A percentile compares a stretch with the other conserved stretches of the same genome.
Evolutionary conservation across 2,329 filamentous ascomycete genomes (phyloP).

Genomic region (Colletotrichum sp.): DNA sequence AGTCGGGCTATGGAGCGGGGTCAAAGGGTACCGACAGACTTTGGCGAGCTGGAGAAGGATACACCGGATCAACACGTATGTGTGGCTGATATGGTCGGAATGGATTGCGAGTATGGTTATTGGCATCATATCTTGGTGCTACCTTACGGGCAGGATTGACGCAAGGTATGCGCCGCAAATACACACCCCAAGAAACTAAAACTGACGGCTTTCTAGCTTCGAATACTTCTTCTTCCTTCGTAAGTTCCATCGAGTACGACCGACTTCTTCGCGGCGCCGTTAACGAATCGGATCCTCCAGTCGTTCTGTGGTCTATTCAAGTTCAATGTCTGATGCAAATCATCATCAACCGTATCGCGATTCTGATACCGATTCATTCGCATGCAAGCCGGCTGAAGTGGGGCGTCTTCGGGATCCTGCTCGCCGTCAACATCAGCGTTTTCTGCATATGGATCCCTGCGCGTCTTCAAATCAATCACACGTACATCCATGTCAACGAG

Average conservation of each 20-base stretch:
- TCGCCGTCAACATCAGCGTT: conserved; percentile 52
- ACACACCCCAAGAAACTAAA: accelerated
- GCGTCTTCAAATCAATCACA: conserved; percentile 42
- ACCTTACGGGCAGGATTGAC: conserved; percentile 34
- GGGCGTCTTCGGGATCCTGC: conserved; percentile 44
- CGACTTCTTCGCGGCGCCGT: no score
- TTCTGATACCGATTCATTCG: conserved; percentile 44
- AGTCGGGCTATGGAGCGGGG: conserved; percentile 36
- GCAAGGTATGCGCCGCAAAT: conserved; percentile 26
- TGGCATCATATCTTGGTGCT: conserved; percentile 39
- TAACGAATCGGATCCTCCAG: neutral
- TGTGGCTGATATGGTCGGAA: conserved; percentile 46
- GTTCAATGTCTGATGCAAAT: conserved; percentile 52
- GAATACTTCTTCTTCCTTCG: conserved; percentile 17
- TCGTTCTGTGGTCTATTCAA: conserved; percentile 30
- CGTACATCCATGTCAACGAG: conserved; percentile 46
- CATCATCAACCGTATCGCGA: conserved; percentile 54
- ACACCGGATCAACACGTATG: conserved; percentile 38
- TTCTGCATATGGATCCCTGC: conserved; percentile 57
- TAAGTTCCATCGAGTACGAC: neutral
- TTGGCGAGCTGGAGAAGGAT: conserved; percentile 33
- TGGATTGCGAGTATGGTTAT: conserved; percentile 37
- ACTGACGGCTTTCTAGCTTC: neutral
- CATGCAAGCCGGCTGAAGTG: conserved; percentile 46
- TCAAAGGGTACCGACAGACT: conserved; percentile 40